Percentiles rank a stretch among this genome's conserved stretches.
These are phyloP conservation scores for Rosa lucieae DNA, from an alignment of 306 rosid genomes.

Conservation along the genomic window DNA sequence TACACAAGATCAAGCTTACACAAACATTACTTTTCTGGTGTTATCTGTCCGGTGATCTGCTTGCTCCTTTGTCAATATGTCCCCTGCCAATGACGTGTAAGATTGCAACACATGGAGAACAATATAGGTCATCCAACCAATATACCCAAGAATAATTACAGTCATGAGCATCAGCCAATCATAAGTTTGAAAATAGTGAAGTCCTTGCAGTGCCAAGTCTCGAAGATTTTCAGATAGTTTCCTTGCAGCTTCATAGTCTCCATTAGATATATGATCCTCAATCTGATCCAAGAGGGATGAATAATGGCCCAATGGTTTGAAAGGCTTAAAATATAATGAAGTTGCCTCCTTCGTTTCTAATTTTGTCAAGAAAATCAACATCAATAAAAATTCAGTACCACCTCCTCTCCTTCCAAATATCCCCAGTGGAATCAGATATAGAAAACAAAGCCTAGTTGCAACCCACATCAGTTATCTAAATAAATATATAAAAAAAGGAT, in stretches of 20 bases:
- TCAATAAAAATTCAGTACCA: constrained; percentile 5
- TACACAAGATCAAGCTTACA: constrained; percentile 38
- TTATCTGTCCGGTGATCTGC: constrained; percentile 41
- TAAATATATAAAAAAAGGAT: constrained; percentile 42
- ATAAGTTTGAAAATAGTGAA: constrained; percentile 88
- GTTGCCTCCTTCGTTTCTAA: constrained; percentile 70
- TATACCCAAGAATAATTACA: constrained; percentile 74
- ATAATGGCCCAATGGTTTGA: constrained; percentile 67
- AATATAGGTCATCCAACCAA: constrained; percentile 89
- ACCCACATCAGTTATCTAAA: constrained; percentile 8
- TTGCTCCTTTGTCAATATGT: constrained; percentile 45
- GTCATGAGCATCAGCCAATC: constrained; percentile 96
- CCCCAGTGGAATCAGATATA: not conserved
- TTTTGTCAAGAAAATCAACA: constrained; percentile 53
- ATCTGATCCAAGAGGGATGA: constrained; percentile 61
- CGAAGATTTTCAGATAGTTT: constrained; percentile 63
- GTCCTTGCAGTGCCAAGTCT: constrained; percentile 80
- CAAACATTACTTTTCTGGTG: constrained; percentile 61
- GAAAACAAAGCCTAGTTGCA: not conserved
- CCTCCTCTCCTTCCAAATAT: not conserved
- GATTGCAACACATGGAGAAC: constrained; percentile 83
- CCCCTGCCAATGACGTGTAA: constrained; percentile 66
- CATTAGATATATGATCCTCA: constrained; percentile 57
- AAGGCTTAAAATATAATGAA: constrained; percentile 74
- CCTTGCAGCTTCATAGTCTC: constrained; percentile 70